phyloP scores from a whole-genome alignment of 163 green algal species.

The Trebouxiophyceae sp. region DNA sequence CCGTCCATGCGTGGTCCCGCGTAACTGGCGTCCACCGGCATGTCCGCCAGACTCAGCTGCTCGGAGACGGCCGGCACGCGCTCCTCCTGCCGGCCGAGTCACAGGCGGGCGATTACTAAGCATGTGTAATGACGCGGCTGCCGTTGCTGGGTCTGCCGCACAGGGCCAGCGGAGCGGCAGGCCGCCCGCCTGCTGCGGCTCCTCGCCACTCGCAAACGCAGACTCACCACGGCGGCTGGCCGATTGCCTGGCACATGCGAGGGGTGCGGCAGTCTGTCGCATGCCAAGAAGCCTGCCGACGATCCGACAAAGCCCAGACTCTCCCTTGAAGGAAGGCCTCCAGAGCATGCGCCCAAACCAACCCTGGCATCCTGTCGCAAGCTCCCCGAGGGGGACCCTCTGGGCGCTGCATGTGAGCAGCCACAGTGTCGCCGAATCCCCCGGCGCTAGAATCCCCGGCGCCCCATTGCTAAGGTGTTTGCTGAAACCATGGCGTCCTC shows the following conservation, averaged over 20 bases:
- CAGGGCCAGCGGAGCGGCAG: background rate
- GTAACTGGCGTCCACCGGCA: constrained; percentile 80
- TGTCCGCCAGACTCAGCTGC: constrained; percentile 59
- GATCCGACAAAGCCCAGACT: too few relatives aligned
- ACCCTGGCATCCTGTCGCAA: too few relatives aligned
- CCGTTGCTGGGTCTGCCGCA: too few relatives aligned
- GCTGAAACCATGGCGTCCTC: background rate
- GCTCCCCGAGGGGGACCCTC: background rate
- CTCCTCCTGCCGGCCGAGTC: constrained; percentile 16
- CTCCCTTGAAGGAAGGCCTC: too few relatives aligned
- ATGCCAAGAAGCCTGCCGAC: too few relatives aligned
- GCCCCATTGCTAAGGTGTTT: background rate
- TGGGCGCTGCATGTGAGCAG: background rate
- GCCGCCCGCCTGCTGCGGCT: background rate
- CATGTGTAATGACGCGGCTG: too few relatives aligned
- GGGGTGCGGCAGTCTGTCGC: too few relatives aligned
- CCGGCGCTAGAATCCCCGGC: background rate
- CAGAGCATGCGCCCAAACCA: too few relatives aligned
- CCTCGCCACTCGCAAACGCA: background rate
- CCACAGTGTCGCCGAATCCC: background rate
- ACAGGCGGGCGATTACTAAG: background rate
- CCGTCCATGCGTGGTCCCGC: constrained; percentile 71
- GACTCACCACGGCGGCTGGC: background rate
- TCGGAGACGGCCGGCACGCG: constrained; percentile 39
- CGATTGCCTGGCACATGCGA: background rate